phyloP scores from a whole-genome alignment of 805 yeast genomes.

The Nakazawaea peltata region DNA sequence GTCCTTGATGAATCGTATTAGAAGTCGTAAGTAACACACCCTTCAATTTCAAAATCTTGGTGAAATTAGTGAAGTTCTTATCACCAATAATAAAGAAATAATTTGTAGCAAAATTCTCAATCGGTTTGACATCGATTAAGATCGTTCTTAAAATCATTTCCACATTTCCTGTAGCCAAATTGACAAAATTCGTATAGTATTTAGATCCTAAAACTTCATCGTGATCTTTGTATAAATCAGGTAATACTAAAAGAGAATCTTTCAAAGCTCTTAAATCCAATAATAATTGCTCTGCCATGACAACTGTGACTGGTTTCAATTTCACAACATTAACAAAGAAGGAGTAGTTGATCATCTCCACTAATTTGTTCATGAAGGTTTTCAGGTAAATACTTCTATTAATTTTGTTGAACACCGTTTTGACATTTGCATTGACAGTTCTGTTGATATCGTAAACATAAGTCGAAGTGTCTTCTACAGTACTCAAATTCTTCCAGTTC shows the following conservation, averaged over 20 bases:
- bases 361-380: constrained; percentile 66
- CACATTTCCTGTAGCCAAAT: constrained; percentile 21
- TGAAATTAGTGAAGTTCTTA: constrained; percentile 50
- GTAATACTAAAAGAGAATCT: constrained; percentile 38
- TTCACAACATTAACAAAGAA: constrained; percentile 50
- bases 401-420: constrained; percentile 44
- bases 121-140: constrained; percentile 59
- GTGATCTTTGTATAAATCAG: constrained; percentile 33
- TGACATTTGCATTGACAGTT: constrained; percentile 36
- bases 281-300: constrained; percentile 72
- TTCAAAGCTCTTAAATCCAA: constrained; percentile 66
- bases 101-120: constrained; percentile 49
- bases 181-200: constrained; percentile 19
- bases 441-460: constrained; percentile 54
- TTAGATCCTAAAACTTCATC: constrained; percentile 22
- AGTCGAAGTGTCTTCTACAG: constrained; percentile 65
- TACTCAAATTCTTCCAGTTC: constrained; percentile 61
- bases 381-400: constrained; percentile 66
- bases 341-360: constrained; percentile 53
- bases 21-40: constrained; percentile 32
- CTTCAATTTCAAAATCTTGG: constrained; percentile 56
- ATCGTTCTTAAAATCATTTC: constrained; percentile 66
- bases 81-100: constrained; percentile 67
- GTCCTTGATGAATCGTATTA: constrained; percentile 16
- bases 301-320: constrained; percentile 61